Evolutionary conservation across 345 rosid species (phyloP), one percentile per base, ranked within the genome.

Genomic region (Linum usitatissimum): DNA sequence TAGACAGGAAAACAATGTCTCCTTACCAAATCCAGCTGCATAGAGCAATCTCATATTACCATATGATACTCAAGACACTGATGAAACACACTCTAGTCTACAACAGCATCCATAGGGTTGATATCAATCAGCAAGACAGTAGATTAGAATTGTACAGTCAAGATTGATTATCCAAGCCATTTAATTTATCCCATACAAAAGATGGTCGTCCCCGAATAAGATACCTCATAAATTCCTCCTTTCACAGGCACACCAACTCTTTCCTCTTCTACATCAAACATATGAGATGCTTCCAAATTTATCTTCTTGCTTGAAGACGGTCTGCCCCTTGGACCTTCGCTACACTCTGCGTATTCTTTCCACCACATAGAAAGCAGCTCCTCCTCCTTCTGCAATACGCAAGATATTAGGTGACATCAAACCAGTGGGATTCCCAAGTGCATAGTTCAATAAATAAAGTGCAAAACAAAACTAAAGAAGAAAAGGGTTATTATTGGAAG

Each of bases 191-290:
- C 28, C 28, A 23, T 23, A 23, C 28, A 45, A 45, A 45, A 45
- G 51, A 12, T 10, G 51, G 51, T 12, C 17, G 14, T 10, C 14
- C 51, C 17, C 51, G 56, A 45, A 30, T 10, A 13, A 6, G 9
- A 64, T 75, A 87, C 99, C 97, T 93, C 97, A 57, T 87, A 90
- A 3, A 93, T 83, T 68, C 96, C 96, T 71, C 99, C 99, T 80
- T 93, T 93, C 55, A 93, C 99, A 58, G 99, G 97, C 60, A 87
- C 99, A 55, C 96, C 99, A 18, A 90, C 99, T 75, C 99, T 84
- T 78, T 87, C 99, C 67, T 93, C 97, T 73, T 87, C 99, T 38
- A 57, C 74, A 68, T 75, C 88, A 76, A 73, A 80, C 28, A 84
- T 58, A 59, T 75, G 63, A 20, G 83, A 38, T 38, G 86, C 75